Evolutionary conservation across 371 early-diverging fungal species (phyloP), one percentile per base, ranked within the genome.

Genomic region (Neoconidiobolus thromboides): DNA sequence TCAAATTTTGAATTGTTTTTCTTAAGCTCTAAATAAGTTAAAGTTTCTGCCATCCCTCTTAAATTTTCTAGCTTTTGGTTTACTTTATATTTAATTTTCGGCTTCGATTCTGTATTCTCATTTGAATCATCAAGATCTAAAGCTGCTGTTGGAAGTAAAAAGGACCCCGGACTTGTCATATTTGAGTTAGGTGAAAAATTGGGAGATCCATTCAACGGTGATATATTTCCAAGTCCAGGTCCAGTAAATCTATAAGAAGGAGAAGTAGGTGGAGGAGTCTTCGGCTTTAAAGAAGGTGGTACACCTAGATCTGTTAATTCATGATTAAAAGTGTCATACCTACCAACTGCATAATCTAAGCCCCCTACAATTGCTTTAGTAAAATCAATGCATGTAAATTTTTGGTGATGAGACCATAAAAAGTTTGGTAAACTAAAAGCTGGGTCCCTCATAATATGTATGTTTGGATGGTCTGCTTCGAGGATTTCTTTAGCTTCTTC

Each of bases 321-420:
- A 42, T 55, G 55, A 12, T 55, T 12, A 42, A 10, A 40, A 40
- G 55, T 55, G 40, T 55, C 55, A 40, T 38, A 55, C 4, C 55
- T 26, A 55, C 55, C 55, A 5, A 55, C 37, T 26, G 55, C 55
- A 40, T 55, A 55, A 40, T 55, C 55, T 2, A 55, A 55, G 14
- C 55, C 55, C 9, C 55, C 55, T 12, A 55, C 55, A 40, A 55
- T 55, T 26, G 55, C 38, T 9, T 40, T 26, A 12, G 55, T 38
- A 40, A 38, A 55, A 38, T 55, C 55, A n/a, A 55, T 38, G 38
- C 38, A 26, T 7, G 40, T 26, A 40, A 55, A 55, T 40, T 55
- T 55, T 40, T 55, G 55, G 55, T 55, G 55, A 40, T 55, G 55
- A n/a, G 55, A 38, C 55, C 55, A 55, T 10, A 55, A 38, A 40